Evolutionary conservation across 345 rosid genomes (phyloP), one percentile per base, ranked within the genome.

Genomic region (Mallotus nudiflorus): DNA sequence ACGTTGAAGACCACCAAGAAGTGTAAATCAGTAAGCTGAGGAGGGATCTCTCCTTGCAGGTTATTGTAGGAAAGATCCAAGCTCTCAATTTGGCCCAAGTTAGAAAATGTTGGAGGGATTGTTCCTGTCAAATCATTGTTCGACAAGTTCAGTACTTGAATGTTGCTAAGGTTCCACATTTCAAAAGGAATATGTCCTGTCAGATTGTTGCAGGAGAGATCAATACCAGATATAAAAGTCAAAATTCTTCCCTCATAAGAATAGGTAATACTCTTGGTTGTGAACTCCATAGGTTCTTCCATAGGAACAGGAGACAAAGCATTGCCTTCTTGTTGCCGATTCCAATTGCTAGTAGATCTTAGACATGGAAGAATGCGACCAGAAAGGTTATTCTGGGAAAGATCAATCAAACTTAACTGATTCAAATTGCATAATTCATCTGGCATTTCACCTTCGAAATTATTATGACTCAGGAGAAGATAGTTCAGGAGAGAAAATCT

Each of bases 21-120:
- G 12, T 75, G 4, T 25, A 81, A 33, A 50, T 73, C 49, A 1
- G 51, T 22, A 12, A 86, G 59, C 14, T 67, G 19, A 0, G 73
- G 60, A 58, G 86, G 81, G 14, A 85, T 73, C 15, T 25, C 1
- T 1, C 80, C 81, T 0, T 1, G 24, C 67, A 81, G 75, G 39
- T 56, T 29, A 54, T 82, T 79, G 66, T 68, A 55, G 0, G 81
- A 85, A 50, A 75, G 65, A 61, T 80, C 87, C 58, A 83, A 49
- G 19, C 82, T 81, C 60, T 84, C 85, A 11, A 82, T 5, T 0
- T 78, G 24, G 3, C 25, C 24, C 0, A 83, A 9, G 24, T 69
- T 46, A n/a, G 79, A 79, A 57, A 84, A 60, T 0, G 73, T 76
- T 3, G 1, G 0, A 9, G 88, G 90, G 54, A 84, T 69, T 0